A percentile compares a stretch with the other conserved stretches of the same genome.
Conservation (phyloP, 108 stramenopile species). For the Nitzschia sp. region DNA sequence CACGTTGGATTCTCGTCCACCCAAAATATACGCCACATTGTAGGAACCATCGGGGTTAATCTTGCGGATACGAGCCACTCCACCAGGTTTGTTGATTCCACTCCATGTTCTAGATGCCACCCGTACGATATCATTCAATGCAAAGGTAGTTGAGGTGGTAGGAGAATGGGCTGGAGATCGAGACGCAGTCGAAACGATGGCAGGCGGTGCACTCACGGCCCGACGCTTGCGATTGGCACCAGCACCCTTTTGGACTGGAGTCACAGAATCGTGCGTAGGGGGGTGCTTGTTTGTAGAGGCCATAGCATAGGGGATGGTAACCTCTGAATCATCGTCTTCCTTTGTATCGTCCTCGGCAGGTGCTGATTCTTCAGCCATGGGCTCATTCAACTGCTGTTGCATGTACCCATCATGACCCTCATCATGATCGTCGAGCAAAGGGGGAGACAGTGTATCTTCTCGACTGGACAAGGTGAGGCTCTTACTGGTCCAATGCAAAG, state of each 20-base stretch:
- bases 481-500: slow-evolving; percentile 19
- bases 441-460: too few species aligned
- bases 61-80: slow-evolving; percentile 64
- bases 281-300: too few species aligned
- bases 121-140: slow-evolving; percentile 62
- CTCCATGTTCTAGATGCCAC: slow-evolving; percentile 83
- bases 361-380: too few species aligned
- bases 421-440: too few species aligned
- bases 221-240: neutral
- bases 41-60: slow-evolving; percentile 52
- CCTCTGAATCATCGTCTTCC: neutral
- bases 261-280: too few species aligned
- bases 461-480: neutral
- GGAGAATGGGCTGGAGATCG: neutral
- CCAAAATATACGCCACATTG: slow-evolving; percentile 74
- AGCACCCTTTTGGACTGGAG: neutral
- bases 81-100: slow-evolving; percentile 86
- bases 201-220: slow-evolving; percentile 5
- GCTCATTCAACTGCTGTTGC: too few species aligned
- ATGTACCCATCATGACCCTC: neutral
- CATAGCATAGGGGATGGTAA: too few species aligned
- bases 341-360: neutral
- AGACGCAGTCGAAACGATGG: neutral
- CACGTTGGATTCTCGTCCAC: slow-evolving; percentile 71
- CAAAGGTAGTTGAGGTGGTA: slow-evolving; percentile 19